A percentile compares a stretch with the other conserved stretches of the same genome.
Evolutionary conservation across 495 filamentous ascomycete species (phyloP).

Genomic region (Clavariopsis aquatica): DNA sequence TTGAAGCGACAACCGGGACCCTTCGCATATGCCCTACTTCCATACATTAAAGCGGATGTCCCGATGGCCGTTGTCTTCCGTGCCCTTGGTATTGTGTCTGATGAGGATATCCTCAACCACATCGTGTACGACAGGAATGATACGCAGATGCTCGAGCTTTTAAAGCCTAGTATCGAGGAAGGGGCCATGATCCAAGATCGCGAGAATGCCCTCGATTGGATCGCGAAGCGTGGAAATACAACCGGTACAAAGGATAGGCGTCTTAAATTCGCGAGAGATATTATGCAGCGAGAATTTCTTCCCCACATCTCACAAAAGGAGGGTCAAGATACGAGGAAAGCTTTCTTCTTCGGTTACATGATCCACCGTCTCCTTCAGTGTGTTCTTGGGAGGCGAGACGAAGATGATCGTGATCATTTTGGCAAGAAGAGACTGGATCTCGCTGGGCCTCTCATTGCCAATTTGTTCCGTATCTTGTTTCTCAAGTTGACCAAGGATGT

Average conservation of each 20-base stretch:
- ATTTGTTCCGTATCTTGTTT: constrained; percentile 86
- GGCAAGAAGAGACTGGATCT: constrained; percentile 97
- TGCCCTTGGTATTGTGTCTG: constrained; percentile 92
- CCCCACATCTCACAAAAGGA: constrained; percentile 95
- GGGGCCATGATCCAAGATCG: constrained; percentile 93
- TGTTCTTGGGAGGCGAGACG: constrained; percentile 83
- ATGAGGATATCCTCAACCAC: constrained; percentile 96
- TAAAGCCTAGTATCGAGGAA: constrained; percentile 95
- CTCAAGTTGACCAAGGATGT: constrained; percentile 86
- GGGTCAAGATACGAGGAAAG: constrained; percentile 95
- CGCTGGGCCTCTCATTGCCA: constrained; percentile 89
- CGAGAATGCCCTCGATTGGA: constrained; percentile 93
- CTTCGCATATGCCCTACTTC: constrained; percentile 83
- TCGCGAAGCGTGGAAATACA: constrained; percentile 84
- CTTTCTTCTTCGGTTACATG: constrained; percentile 99
- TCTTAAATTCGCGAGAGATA: constrained; percentile 84
- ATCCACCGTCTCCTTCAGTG: constrained; percentile 91
- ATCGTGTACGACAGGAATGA: constrained; percentile 95
- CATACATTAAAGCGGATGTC: constrained; percentile 90
- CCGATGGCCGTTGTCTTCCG: constrained; percentile 94
- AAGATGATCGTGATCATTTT: constrained; percentile 97
- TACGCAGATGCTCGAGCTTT: constrained; percentile 94
- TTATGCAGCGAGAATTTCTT: constrained; percentile 94
- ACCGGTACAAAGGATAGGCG: constrained; percentile 80
- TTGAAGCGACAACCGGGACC: constrained; percentile 77